Percentiles rank a stretch among this genome's conserved stretches.
These are phyloP conservation scores for Coelastrella sp. DNA, from an alignment of 139 green algal species.

Conservation along the genomic window DNA sequence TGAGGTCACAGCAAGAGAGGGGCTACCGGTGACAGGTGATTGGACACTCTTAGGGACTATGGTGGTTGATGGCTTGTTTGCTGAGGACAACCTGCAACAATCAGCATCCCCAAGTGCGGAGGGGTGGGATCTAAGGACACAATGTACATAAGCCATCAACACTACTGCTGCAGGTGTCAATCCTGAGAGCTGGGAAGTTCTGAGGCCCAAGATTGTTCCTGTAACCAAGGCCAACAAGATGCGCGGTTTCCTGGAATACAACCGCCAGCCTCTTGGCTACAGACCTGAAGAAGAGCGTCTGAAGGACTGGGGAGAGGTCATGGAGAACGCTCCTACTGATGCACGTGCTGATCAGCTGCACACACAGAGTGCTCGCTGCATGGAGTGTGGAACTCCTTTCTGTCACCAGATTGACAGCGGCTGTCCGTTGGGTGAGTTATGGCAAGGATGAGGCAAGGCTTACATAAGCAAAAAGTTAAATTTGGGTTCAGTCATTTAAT, in stretches of 20 bases:
- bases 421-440: conserved; percentile 86
- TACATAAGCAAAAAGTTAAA: too few relatives aligned
- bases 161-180: background rate
- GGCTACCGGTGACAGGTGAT: conserved; percentile 64
- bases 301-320: conserved; percentile 88
- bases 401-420: conserved; percentile 86
- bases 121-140: too few relatives aligned
- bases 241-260: conserved; percentile 92
- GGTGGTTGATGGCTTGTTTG: background rate
- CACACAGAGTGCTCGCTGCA: conserved; percentile 93
- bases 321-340: conserved; percentile 44
- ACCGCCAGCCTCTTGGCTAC: conserved; percentile 89
- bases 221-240: conserved; percentile 71
- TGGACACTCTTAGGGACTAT: background rate
- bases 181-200: conserved; percentile 78
- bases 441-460: background rate
- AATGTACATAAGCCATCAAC: conserved; percentile 13
- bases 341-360: conserved; percentile 80
- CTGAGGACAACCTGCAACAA: background rate
- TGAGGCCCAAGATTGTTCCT: conserved; percentile 72
- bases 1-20: conserved; percentile 59
- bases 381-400: conserved; percentile 98
- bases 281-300: conserved; percentile 84
- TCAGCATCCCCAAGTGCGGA: too few relatives aligned
- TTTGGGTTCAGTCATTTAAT: too few relatives aligned